phyloP scores from a whole-genome alignment of 129 eudicot genomes.

The Pulicaria dysenterica region DNA sequence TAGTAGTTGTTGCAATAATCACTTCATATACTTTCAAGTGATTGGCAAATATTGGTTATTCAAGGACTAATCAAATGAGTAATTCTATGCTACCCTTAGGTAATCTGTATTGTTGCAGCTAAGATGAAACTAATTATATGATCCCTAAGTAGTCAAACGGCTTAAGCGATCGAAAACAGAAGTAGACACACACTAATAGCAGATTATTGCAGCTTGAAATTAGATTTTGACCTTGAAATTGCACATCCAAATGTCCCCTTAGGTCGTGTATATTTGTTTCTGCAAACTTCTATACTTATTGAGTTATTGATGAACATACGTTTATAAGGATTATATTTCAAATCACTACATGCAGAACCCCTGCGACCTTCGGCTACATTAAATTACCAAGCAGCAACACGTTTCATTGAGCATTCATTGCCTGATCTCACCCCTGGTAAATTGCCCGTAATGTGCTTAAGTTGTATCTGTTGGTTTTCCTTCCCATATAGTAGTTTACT shows the following conservation, averaged over 20 bases:
- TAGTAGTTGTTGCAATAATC: background rate
- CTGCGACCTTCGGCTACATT: conserved; percentile 70
- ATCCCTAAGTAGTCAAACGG: background rate
- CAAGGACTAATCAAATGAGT: background rate
- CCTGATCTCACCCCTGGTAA: conserved; percentile 85
- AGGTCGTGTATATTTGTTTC: background rate
- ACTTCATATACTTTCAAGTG: background rate
- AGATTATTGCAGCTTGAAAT: background rate
- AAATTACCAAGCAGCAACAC: conserved; percentile 83
- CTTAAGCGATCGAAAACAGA: background rate
- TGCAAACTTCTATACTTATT: conserved; percentile 5
- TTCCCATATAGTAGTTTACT: background rate
- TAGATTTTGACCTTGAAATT: background rate
- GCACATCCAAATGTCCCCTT: conserved; percentile 9
- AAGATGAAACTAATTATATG: background rate
- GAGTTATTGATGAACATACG: background rate
- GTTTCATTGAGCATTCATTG: conserved; percentile 90
- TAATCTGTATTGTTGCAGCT: conserved; percentile 9
- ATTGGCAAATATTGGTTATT: background rate
- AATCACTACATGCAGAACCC: conserved; percentile 58
- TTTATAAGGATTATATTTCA: background rate
- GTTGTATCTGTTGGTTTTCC: background rate
- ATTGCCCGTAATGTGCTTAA: conserved; percentile 15
- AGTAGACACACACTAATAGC: background rate
- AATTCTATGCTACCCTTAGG: background rate